Evolutionary conservation across 2,329 filamentous ascomycete genomes (phyloP).

Genomic region (Alternaria ventricosa): DNA sequence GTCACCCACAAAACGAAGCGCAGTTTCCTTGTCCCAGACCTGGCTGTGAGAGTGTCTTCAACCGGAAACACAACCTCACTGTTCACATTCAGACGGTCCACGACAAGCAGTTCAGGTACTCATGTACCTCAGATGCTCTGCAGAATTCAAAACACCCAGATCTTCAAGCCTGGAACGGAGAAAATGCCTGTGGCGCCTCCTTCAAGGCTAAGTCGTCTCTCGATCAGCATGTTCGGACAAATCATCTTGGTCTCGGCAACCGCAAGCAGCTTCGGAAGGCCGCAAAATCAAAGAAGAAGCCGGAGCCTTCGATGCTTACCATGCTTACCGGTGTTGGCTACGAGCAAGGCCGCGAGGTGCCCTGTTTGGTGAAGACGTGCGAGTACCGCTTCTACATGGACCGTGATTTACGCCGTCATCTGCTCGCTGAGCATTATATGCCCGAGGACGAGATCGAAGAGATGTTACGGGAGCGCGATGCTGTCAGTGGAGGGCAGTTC

Average conservation of each 20-base stretch:
- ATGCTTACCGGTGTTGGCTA: conserved; percentile 65
- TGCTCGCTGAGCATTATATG: conserved; percentile 54
- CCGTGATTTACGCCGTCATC: conserved; percentile 64
- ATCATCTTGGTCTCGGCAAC: conserved; percentile 71
- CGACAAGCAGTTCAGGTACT: conserved; percentile 72
- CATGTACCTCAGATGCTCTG: conserved; percentile 76
- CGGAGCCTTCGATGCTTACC: conserved; percentile 43
- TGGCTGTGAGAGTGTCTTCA: conserved; percentile 78
- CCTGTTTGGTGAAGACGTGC: conserved; percentile 60
- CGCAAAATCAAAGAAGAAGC: conserved; percentile 45
- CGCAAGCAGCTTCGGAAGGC: conserved; percentile 45
- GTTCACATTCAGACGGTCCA: conserved; percentile 81
- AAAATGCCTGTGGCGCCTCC: conserved; percentile 73
- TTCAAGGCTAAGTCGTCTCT: conserved; percentile 80
- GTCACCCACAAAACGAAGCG: conserved; percentile 44
- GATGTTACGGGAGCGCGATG: conserved; percentile 49
- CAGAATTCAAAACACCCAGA: conserved; percentile 58
- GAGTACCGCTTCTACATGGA: conserved; percentile 63
- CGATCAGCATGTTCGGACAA: conserved; percentile 82
- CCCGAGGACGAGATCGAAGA: conserved; percentile 45
- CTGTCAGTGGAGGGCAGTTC: conserved; percentile 52
- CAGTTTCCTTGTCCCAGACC: conserved; percentile 70
- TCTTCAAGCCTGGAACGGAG: conserved; percentile 68
- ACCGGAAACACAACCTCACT: conserved; percentile 81
- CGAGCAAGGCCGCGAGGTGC: conserved; percentile 56